A percentile compares a stretch with the other conserved stretches of the same genome.
phyloP scores from a whole-genome alignment of 2,329 filamentous ascomycete genomes.

The Metarhizium rileyi region DNA sequence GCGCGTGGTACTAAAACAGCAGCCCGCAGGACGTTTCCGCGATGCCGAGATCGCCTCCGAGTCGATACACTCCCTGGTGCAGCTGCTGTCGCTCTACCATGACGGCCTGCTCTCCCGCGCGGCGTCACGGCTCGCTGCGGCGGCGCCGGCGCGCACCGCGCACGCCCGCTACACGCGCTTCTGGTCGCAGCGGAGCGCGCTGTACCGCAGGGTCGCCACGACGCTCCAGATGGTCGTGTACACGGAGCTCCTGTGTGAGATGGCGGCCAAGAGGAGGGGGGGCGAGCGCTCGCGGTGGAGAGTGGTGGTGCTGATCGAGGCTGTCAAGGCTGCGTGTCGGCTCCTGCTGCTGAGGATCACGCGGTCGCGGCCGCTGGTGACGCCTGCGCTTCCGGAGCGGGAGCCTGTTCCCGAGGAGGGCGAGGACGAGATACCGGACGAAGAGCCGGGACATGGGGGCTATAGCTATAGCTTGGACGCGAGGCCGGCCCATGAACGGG shows the following conservation, averaged over 20 bases:
- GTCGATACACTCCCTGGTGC: constrained; percentile 78
- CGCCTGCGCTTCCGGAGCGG: constrained; percentile 75
- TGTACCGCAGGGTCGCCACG: constrained; percentile 75
- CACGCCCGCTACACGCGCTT: constrained; percentile 59
- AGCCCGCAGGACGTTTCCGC: constrained; percentile 58
- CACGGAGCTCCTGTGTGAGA: constrained; percentile 93
- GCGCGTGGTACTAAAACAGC: not conserved
- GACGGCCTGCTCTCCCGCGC: constrained; percentile 68
- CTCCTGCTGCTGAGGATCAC: constrained; percentile 75
- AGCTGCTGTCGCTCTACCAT: constrained; percentile 87
- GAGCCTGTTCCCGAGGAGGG: constrained; percentile 59
- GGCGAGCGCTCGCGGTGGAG: constrained; percentile 76
- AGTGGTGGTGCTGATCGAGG: constrained; percentile 75
- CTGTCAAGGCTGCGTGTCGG: constrained; percentile 75
- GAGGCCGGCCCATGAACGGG: constrained; percentile 36
- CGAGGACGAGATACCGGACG: constrained; percentile 27
- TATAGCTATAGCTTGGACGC: too few species aligned
- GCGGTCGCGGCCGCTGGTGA: constrained; percentile 71
- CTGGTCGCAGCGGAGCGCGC: constrained; percentile 51
- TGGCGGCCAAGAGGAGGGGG: constrained; percentile 81
- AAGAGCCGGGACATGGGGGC: too few species aligned
- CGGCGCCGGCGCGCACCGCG: constrained; percentile 42
- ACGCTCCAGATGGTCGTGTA: constrained; percentile 86
- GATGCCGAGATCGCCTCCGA: constrained; percentile 95
- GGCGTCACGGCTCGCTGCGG: constrained; percentile 47